Base-by-base conservation (phyloP, 805 yeast genomes). In the Lachancea fermentati region DNA sequence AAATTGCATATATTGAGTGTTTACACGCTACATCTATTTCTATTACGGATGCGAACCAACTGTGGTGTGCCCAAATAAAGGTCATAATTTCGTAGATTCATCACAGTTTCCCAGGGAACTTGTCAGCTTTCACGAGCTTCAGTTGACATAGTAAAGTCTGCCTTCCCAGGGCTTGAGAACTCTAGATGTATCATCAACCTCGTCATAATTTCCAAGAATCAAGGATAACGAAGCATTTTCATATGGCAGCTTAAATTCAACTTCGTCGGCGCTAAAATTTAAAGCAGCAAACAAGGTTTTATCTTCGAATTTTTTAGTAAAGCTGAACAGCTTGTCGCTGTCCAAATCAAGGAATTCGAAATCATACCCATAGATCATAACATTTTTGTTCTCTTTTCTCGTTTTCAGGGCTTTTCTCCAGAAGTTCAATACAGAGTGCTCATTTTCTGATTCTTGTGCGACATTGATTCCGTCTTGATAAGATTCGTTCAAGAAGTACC, bases 401-500 rank as follows among this genome's bases (percentile, higher is more conserved):
- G 65, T 41, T 32, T 50, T 48, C 47, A 76, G 52, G 4, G 71
- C 65, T 45, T 62, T 60, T 45, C 63, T 64, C 69, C 73, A 75
- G 60, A 72, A 75, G 44, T 56, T 51, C 47, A 67, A 62, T 22
- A 73, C 61, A 0, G 79, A 74, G 32, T 67, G 47, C 4, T 71
- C 69, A 51, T 75, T 76, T 33, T 63, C 46, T 13, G 60, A 52
- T 53, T 75, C 78, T 3, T 65, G 55, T 5, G 63, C 69, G 16
- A 68, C 79, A 45, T 76, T 76, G 52, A 75, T 66, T 5, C 50
- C 48, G 37, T 68, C 69, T 44, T 54, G 57, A 59, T 69, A 75
- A 51, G 70, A 70, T 43, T 72, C 76, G 48, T 73, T 72, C 48
- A 71, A 69, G 44, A 65, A 60, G 60, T 70, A 74, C 81, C 81